A percentile compares a stretch with the other conserved stretches of the same genome.
Evolutionary conservation across 2,329 filamentous ascomycete genomes (phyloP).

Genomic region (Penicillium hesseltinei): DNA sequence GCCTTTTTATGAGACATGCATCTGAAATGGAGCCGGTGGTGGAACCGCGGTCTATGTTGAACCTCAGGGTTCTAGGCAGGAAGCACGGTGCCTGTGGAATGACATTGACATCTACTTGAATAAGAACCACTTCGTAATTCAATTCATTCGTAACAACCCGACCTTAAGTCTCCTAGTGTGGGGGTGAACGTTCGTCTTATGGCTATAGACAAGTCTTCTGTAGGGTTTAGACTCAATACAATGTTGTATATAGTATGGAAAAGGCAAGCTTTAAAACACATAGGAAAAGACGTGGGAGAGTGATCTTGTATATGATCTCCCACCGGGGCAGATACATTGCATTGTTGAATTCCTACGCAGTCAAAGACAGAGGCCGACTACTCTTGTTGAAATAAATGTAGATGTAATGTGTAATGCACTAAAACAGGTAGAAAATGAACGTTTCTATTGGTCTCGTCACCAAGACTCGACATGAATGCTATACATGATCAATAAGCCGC

Average conservation of each 20-base stretch:
- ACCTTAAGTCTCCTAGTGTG: not conserved
- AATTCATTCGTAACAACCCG: not conserved
- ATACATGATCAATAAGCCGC: not conserved
- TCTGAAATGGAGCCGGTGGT: conserved; percentile 27
- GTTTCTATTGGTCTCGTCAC: not conserved
- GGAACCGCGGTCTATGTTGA: conserved; percentile 28
- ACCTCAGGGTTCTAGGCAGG: conserved; percentile 23
- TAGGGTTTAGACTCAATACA: too few species aligned
- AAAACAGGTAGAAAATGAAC: not conserved
- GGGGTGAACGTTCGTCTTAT: too few species aligned
- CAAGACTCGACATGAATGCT: not conserved
- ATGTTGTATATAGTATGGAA: too few species aligned
- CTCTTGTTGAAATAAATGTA: not conserved
- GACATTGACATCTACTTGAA: not conserved
- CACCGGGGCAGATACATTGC: too few species aligned
- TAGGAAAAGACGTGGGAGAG: too few species aligned
- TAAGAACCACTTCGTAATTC: not conserved
- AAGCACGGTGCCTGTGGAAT: conserved; percentile 16
- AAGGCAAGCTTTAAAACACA: too few species aligned
- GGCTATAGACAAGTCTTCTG: too few species aligned
- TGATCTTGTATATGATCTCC: too few species aligned
- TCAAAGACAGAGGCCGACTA: not conserved
- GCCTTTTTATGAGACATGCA: conserved; percentile 16
- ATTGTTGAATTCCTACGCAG: too few species aligned
- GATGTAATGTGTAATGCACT: conserved; percentile 7